Base-by-base conservation (phyloP, 1,139 yeast species). In the Kurtzmaniella quercitrusa region DNA sequence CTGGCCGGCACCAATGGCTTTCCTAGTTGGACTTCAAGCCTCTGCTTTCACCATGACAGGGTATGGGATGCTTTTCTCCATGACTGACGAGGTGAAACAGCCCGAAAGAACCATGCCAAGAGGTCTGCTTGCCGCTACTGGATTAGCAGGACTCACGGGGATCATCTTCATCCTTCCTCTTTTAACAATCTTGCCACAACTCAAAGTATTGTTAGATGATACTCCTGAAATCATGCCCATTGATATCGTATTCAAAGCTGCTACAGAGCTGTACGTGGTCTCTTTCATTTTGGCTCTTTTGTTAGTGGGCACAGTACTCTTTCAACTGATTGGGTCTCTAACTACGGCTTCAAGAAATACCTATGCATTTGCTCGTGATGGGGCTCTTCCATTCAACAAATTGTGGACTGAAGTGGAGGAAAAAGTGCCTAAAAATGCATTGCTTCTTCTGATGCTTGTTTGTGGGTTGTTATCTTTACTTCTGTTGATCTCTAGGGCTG, bases 271-370 rank as follows among this genome's bases (percentile, higher is more conserved):
- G 0, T 77, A 75, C 50, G 59, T 85, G 36, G 79, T 86, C 2
- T 81, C 91, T 1, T 76, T 86, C 47, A 73, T 85, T 39, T 71
- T 86, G 49, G 86, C 81, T 2, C 61, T 85, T 19, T 68, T 86
- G 55, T 74, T 86, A 47, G 67, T 84, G 37, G 90, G 91, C 0
- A 85, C 93, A 19, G 78, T 86, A 38, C 55, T 85, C 17, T 85
- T 86, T 59, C 93, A 90, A 38, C 83, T 90, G 3, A 82, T 85
- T 46, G 94, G 95, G 33, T 73, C 93, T 1, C 71, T 87, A 29
- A 86, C 95, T 0, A 87, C 96, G 0, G 91, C 94, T 0, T 86
- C 95, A 6, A 79, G 96, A 68, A 82, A 88, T 31, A 85, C 91
- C 1, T 89, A 82, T 67, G 89, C 95, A 12, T 82, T 89, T 64